Base-by-base conservation (phyloP, 768 basidiomycete species). In the Auricularia sp. region DNA sequence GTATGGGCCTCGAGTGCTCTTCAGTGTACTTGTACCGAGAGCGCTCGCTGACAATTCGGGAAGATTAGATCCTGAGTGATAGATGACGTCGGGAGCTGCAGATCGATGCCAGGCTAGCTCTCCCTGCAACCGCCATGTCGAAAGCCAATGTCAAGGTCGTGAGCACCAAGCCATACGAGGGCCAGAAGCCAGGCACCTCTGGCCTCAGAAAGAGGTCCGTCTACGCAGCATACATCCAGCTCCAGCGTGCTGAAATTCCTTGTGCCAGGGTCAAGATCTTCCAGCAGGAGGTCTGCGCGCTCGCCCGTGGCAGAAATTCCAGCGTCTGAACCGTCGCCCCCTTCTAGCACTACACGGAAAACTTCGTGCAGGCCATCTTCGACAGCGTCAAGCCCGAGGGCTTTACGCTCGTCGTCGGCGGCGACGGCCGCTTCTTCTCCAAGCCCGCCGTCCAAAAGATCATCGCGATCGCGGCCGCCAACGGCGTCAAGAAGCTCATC, bases 151-250 rank as follows among this genome's bases (percentile, higher is more conserved):
- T 88, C 72, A 82, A 88, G 76, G 85, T 88, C 69, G 81, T 97
- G 62, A 63, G 79, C 35, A 97, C 94, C 3, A 93, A 87, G 73
- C 88, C 93, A 23, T 95, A 85, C 73, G 90, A 93, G 3, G 94
- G 91, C 69, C 93, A 95, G 78, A 98, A 96, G 76, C 97, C 97
- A 29, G 97, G 97, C 66, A 98, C 97, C 11, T 98, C 97, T 67
- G 97, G 97, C 68, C 86, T 98, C 59, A 84, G 97, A 71, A 98
- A 98, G 82, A 85, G 94, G 93, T 92, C 68, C 72, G 79, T 42
- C 39, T 14, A 12, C 10, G 47, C 47, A 3, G 47, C 47, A 51
- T 51, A 51, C 18, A 51, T 51, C 6, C 14, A 18, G 47, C 18
- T 3, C 47, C 3, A 44, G 47, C 18, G 47, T 21, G 47, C 14